Evolutionary conservation across 352 stramenopile species (phyloP).

Genomic region (Phytophthora sp.): DNA sequence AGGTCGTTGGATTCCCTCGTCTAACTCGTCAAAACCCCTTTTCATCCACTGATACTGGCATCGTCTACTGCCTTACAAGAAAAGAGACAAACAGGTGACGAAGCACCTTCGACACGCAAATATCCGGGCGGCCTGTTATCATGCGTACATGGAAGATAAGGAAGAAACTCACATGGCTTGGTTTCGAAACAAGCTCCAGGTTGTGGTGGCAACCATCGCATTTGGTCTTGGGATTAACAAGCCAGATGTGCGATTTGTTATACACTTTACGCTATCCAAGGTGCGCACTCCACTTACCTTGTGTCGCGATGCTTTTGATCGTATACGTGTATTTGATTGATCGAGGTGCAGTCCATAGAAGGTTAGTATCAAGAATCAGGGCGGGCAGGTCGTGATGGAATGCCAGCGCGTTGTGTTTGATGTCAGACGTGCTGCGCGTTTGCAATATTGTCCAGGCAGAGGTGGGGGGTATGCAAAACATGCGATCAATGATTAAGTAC

Average conservation of each 20-base stretch:
- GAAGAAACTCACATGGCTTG: constrained; percentile 68
- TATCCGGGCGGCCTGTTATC: constrained; percentile 89
- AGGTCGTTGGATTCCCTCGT: constrained; percentile 63
- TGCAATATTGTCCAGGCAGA: constrained; percentile 70
- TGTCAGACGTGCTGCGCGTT: constrained; percentile 82
- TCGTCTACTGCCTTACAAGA: constrained; percentile 92
- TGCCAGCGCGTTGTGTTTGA: constrained; percentile 82
- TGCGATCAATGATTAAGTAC: constrained; percentile 74
- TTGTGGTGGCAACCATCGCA: constrained; percentile 94
- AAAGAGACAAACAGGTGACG: constrained; percentile 93
- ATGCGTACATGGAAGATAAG: constrained; percentile 81
- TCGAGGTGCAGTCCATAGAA: constrained; percentile 87
- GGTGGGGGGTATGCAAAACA: constrained; percentile 65
- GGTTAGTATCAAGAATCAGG: constrained; percentile 98
- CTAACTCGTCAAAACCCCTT: constrained; percentile 80
- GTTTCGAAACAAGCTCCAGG: constrained; percentile 66
- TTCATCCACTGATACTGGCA: constrained; percentile 66
- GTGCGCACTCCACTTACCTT: constrained; percentile 11
- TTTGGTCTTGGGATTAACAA: constrained; percentile 97
- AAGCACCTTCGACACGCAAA: constrained; percentile 69
- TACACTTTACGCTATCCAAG: constrained; percentile 89
- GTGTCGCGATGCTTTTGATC: background rate
- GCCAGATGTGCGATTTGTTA: constrained; percentile 91
- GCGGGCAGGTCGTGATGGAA: constrained; percentile 94
- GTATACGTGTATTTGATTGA: background rate